Evolutionary conservation across 2,329 filamentous ascomycete genomes (phyloP).

Genomic region (Chrysoporthe deuterocubensis): DNA sequence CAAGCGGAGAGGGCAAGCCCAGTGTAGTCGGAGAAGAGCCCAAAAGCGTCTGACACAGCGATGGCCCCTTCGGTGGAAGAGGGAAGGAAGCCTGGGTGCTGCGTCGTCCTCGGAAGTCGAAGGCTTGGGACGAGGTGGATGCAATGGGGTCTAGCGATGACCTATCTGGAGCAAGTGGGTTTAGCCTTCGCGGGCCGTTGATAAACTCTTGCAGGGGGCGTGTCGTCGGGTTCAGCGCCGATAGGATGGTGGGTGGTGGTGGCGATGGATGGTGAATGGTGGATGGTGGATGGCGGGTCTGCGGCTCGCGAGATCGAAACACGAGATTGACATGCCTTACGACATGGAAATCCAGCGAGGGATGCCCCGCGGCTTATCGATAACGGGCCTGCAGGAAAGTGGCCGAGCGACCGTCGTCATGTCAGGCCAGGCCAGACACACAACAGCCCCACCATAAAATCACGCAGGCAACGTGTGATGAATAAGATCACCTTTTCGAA

Average conservation of each 20-base stretch:
- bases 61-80: too few species aligned
- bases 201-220: neutral
- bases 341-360: conserved; percentile 9
- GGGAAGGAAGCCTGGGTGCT: too few species aligned
- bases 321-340: neutral
- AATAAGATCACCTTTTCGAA: conserved; percentile 15
- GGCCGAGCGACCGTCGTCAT: conserved; percentile 15
- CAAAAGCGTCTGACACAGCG: too few species aligned
- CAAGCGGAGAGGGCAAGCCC: too few species aligned
- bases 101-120: too few species aligned
- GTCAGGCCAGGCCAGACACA: conserved; percentile 5
- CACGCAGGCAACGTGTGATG: conserved; percentile 27
- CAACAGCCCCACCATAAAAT: conserved; percentile 29
- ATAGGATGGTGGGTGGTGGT: neutral
- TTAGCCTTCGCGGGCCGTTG: neutral
- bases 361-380: conserved; percentile 26
- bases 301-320: neutral
- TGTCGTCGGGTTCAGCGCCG: neutral
- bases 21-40: too few species aligned
- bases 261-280: neutral
- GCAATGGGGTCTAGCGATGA: too few species aligned
- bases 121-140: too few species aligned
- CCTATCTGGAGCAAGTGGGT: neutral
- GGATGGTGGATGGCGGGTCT: neutral
- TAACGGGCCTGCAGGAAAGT: conserved; percentile 1